Percentiles rank a stretch among this genome's conserved stretches.
phyloP scores from a whole-genome alignment of 2,329 filamentous ascomycete genomes.

The Fusarium nurragi region DNA sequence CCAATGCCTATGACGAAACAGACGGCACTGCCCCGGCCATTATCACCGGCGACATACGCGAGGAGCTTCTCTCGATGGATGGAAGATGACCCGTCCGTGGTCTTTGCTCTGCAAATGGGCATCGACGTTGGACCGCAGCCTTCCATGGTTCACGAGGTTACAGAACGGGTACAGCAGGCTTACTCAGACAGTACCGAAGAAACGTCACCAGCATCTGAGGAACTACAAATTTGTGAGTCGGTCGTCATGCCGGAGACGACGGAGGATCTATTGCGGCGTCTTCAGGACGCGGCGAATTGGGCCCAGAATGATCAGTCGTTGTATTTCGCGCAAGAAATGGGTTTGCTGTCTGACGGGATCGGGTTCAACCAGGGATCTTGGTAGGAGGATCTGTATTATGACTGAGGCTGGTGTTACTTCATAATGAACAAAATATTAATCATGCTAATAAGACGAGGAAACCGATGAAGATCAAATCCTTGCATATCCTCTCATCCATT shows the following conservation, averaged over 20 bases:
- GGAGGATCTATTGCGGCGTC: slow-evolving; percentile 1
- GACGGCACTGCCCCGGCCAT: background rate
- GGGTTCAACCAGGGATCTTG: background rate
- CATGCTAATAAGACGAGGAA: background rate
- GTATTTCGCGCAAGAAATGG: slow-evolving; percentile 18
- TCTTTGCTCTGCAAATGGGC: slow-evolving; percentile 34
- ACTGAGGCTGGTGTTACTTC: background rate
- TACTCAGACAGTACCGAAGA: background rate
- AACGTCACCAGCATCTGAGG: background rate
- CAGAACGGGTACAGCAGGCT: background rate
- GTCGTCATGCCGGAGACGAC: background rate
- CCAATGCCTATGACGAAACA: background rate
- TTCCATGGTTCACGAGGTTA: background rate
- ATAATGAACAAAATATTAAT: background rate
- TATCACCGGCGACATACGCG: slow-evolving; percentile 10
- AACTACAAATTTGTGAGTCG: background rate
- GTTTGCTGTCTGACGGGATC: slow-evolving; percentile 1
- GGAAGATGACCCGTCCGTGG: slow-evolving; percentile 25
- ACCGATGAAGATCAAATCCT: too few species aligned
- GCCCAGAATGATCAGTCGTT: slow-evolving; percentile 27
- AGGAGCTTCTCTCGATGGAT: slow-evolving; percentile 30
- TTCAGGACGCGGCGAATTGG: slow-evolving; percentile 11
- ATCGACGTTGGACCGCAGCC: background rate
- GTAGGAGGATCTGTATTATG: background rate
- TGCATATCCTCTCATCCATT: background rate